These are phyloP conservation scores for Elsinoe necatrix DNA, from an alignment of 2,329 filamentous ascomycete genomes.

Conservation along the genomic window DNA sequence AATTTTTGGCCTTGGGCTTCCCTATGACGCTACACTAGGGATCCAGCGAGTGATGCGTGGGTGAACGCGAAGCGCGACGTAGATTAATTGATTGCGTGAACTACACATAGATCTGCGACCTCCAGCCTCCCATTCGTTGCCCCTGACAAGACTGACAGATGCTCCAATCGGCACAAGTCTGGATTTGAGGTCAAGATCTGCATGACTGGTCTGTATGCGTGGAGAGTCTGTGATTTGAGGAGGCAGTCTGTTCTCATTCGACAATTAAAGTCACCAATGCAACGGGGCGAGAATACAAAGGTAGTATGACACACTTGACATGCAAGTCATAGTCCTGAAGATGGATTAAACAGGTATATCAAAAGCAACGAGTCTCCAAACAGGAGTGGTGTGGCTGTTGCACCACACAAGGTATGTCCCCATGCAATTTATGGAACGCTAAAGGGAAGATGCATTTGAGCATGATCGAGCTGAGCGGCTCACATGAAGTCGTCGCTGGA, in stretches of 20 bases:
- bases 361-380: not conserved
- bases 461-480: conserved; percentile 25
- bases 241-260: too few relatives aligned
- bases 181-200: not conserved
- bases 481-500: conserved; percentile 65
- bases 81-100: conserved; percentile 8
- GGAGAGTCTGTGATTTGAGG: not conserved
- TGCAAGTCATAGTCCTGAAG: not conserved
- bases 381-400: not conserved
- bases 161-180: not conserved
- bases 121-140: not conserved
- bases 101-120: not conserved
- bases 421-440: not conserved
- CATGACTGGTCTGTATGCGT: not conserved
- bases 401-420: not conserved
- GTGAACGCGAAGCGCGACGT: not conserved
- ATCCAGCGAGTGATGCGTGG: not conserved
- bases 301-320: too few relatives aligned
- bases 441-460: not conserved
- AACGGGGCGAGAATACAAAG: too few relatives aligned
- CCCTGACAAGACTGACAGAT: not conserved
- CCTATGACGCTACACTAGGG: not conserved
- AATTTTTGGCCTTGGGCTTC: not conserved
- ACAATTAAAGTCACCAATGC: not conserved
- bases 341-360: not conserved